Evolutionary conservation across 441 rosid species (phyloP).

Genomic region (Bruguiera hainesii): DNA sequence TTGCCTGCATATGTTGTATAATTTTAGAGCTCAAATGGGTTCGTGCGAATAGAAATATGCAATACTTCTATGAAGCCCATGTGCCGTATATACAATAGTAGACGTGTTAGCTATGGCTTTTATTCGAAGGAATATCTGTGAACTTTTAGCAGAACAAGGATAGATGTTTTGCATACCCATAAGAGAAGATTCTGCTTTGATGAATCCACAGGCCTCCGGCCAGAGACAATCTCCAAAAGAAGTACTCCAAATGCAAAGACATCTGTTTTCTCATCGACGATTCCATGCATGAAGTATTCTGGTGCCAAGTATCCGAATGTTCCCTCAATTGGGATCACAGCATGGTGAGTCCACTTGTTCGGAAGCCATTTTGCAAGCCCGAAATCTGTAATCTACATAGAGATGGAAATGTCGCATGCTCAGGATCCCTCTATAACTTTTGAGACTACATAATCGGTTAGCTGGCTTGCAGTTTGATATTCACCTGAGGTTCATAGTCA

Average conservation of each 20-base stretch:
- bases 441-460: neutral
- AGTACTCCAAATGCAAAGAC: conserved; percentile 89
- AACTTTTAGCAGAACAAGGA: neutral
- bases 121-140: too few relatives aligned
- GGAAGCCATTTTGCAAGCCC: conserved; percentile 97
- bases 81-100: too few relatives aligned
- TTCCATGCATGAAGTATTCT: conserved; percentile 93
- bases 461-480: conserved; percentile 2
- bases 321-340: conserved; percentile 85
- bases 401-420: neutral
- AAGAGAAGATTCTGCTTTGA: conserved; percentile 70
- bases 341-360: conserved; percentile 90
- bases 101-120: too few relatives aligned
- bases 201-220: conserved; percentile 73
- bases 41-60: too few relatives aligned
- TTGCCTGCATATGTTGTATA: conserved; percentile 44
- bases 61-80: too few relatives aligned
- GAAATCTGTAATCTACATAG: conserved; percentile 71
- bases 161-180: conserved; percentile 50
- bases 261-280: conserved; percentile 90
- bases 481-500: conserved; percentile 82
- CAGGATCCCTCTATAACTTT: neutral
- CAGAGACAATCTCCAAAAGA: conserved; percentile 79
- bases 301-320: conserved; percentile 96
- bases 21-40: too few relatives aligned